Conservation (phyloP, 768 basidiomycete genomes). For the Rossbeevera mucosa region DNA sequence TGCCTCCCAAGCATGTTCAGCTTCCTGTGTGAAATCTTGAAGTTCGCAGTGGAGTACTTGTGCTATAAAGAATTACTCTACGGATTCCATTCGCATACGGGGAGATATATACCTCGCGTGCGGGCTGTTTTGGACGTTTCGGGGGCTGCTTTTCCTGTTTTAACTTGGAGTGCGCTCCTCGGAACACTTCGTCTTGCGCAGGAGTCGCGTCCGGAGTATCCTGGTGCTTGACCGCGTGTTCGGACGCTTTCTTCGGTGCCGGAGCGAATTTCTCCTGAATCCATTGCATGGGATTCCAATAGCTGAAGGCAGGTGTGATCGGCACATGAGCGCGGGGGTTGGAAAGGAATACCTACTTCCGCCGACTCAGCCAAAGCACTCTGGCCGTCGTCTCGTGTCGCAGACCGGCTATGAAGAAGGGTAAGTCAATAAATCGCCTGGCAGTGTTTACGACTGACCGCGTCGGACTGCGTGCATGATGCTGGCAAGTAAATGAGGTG, state of each 20-base stretch:
- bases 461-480: slow-evolving; percentile 31
- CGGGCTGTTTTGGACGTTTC: slow-evolving; percentile 22
- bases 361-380: slow-evolving; percentile 36
- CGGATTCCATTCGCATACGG: neutral
- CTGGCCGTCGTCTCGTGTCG: slow-evolving; percentile 18
- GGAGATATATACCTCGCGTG: slow-evolving; percentile 24
- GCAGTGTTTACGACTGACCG: slow-evolving; percentile 17
- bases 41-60: slow-evolving; percentile 87
- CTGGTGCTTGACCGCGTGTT: slow-evolving; percentile 39
- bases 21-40: slow-evolving; percentile 93
- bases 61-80: slow-evolving; percentile 50
- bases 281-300: slow-evolving; percentile 60
- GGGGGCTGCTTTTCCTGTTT: slow-evolving; percentile 9
- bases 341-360: slow-evolving; percentile 37
- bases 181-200: slow-evolving; percentile 43
- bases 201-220: slow-evolving; percentile 26
- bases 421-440: neutral
- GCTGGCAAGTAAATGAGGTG: slow-evolving; percentile 13
- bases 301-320: slow-evolving; percentile 34
- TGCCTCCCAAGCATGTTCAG: slow-evolving; percentile 84
- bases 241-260: slow-evolving; percentile 37
- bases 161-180: slow-evolving; percentile 23
- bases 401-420: slow-evolving; percentile 12
- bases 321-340: neutral
- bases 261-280: slow-evolving; percentile 56